Percentiles rank a stretch among this genome's conserved stretches.
phyloP scores from a whole-genome alignment of 306 rosid genomes.

The Cucumis sativus region Cucumber_9930_V3 NC_026657.2:22095501-22096000 shows the following conservation, averaged over 20 bases:
- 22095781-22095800: not conserved
- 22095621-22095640: not conserved
- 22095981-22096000: not conserved
- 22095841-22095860: not conserved
- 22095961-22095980: not conserved
- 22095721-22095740: not conserved
- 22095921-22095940: slow-evolving; percentile 1
- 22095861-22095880: not conserved
- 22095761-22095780: not conserved
- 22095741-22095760: not conserved
- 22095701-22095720: not conserved
- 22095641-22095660: not conserved
- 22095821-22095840: not conserved
- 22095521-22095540: not conserved
- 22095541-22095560: not conserved
- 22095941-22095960: slow-evolving; percentile 9
- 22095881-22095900: not conserved
- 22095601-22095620: not conserved
- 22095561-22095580: not conserved
- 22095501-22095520: not conserved
- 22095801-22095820: not conserved
- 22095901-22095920: not conserved
- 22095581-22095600: not conserved
- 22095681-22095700: not conserved
- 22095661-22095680: not conserved